These are phyloP conservation scores for Lachancea nothofagi DNA, from an alignment of 805 yeast species.

Conservation along the genomic window DNA sequence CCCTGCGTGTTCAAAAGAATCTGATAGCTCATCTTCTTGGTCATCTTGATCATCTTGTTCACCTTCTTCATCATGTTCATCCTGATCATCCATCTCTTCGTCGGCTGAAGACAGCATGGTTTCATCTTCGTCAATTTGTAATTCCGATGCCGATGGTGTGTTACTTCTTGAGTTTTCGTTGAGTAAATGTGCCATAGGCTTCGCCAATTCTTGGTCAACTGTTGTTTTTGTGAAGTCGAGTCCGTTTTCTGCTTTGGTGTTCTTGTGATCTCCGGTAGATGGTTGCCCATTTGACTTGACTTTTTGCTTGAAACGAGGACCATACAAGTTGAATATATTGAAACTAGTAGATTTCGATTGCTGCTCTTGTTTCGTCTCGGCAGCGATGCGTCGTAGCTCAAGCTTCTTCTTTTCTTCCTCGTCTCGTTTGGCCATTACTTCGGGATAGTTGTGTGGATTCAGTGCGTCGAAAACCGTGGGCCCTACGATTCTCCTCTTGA, in stretches of 20 bases:
- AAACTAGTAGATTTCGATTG: slow-evolving; percentile 29
- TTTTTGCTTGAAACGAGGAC: slow-evolving; percentile 13
- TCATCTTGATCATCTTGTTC: slow-evolving; percentile 15
- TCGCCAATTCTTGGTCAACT: slow-evolving; percentile 5
- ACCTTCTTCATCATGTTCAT: slow-evolving; percentile 16
- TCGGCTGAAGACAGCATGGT: slow-evolving; percentile 2
- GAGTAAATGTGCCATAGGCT: slow-evolving; percentile 29
- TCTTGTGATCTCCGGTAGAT: not conserved
- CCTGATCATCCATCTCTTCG: slow-evolving; percentile 10
- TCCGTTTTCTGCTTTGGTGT: not conserved
- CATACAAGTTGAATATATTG: slow-evolving; percentile 33
- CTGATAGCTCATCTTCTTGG: slow-evolving; percentile 14
- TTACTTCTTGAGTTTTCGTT: slow-evolving; percentile 22
- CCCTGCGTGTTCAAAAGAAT: slow-evolving; percentile 20
- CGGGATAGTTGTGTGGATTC: slow-evolving; percentile 55
- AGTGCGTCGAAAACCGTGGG: slow-evolving; percentile 60
- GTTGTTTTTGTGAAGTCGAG: not conserved
- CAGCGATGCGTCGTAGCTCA: slow-evolving; percentile 13
- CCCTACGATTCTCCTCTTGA: slow-evolving; percentile 66
- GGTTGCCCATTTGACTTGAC: not conserved
- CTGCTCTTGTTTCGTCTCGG: slow-evolving; percentile 17
- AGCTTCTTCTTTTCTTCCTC: slow-evolving; percentile 25
- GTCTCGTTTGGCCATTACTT: slow-evolving; percentile 35
- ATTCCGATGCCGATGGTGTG: slow-evolving; percentile 1
- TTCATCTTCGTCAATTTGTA: slow-evolving; percentile 13